phyloP scores from a whole-genome alignment of 2,329 filamentous ascomycete species.

The Pseudogymnoascus sp. region DNA sequence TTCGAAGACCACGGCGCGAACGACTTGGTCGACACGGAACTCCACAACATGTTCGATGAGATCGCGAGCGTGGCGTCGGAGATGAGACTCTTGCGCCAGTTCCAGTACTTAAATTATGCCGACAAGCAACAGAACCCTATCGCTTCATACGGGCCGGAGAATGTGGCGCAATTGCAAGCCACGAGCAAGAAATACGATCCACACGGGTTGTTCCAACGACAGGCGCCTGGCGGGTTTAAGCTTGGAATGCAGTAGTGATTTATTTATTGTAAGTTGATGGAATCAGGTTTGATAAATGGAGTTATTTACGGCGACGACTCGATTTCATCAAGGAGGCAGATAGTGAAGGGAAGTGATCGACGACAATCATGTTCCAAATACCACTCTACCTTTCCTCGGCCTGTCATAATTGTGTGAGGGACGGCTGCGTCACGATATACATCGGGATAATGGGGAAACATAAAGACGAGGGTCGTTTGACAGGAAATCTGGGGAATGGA shows the following conservation, averaged over 20 bases:
- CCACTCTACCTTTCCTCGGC: not conserved
- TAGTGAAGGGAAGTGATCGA: no score
- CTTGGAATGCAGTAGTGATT: constrained; percentile 11
- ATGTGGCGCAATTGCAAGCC: constrained; percentile 30
- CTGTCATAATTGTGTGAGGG: not conserved
- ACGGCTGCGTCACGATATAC: not conserved
- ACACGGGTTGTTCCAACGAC: constrained; percentile 24
- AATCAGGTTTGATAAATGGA: not conserved
- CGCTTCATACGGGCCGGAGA: constrained; percentile 36
- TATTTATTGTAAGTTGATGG: not conserved
- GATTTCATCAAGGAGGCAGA: not conserved
- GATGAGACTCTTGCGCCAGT: constrained; percentile 14
- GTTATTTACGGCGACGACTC: not conserved
- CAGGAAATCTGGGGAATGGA: not conserved
- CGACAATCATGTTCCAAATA: not conserved
- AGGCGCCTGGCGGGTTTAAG: constrained; percentile 26
- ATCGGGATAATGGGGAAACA: not conserved
- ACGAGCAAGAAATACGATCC: constrained; percentile 35
- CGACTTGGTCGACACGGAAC: not conserved
- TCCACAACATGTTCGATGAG: not conserved
- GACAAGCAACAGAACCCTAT: constrained; percentile 13
- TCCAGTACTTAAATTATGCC: constrained; percentile 17
- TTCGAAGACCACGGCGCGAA: not conserved
- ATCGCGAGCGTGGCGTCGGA: not conserved
- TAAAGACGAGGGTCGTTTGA: not conserved